These are phyloP conservation scores for Chlamydomonas sphaeroides DNA, from an alignment of 139 green algal genomes.

Conservation along the genomic window DNA sequence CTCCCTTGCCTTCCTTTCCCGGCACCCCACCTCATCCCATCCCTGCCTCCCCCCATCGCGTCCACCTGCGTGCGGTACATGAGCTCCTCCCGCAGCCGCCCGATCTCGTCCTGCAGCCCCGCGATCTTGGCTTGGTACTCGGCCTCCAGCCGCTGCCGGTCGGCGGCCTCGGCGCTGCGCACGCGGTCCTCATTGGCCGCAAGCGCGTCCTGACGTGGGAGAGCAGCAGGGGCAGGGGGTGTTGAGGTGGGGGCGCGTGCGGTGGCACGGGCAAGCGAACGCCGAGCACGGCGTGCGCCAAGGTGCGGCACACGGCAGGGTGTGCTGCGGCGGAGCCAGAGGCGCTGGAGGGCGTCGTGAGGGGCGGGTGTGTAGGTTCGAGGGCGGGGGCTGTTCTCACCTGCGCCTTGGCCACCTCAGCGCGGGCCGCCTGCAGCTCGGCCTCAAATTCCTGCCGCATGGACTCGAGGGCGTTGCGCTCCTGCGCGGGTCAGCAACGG, in stretches of 20 bases:
- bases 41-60: too few relatives aligned
- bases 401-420: conserved; percentile 72
- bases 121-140: conserved; percentile 66
- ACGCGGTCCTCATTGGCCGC: conserved; percentile 68
- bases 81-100: conserved; percentile 57
- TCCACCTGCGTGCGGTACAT: conserved; percentile 48
- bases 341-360: too few relatives aligned
- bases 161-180: conserved; percentile 57
- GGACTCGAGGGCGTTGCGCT: conserved; percentile 68
- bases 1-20: too few relatives aligned
- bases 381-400: too few relatives aligned
- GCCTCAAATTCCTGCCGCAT: conserved; percentile 76
- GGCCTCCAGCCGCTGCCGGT: conserved; percentile 60
- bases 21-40: not conserved
- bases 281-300: too few relatives aligned
- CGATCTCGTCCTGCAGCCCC: conserved; percentile 54
- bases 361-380: too few relatives aligned
- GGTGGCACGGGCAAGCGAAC: too few relatives aligned
- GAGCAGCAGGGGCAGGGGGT: too few relatives aligned
- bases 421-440: conserved; percentile 68
- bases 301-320: too few relatives aligned
- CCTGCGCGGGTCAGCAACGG: conserved; percentile 23
- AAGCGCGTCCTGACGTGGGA: conserved; percentile 73
- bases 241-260: too few relatives aligned
- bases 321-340: too few relatives aligned